Base-by-base conservation (phyloP, 1,139 yeast species). In the Magnusiomyces tetraspermus region DNA sequence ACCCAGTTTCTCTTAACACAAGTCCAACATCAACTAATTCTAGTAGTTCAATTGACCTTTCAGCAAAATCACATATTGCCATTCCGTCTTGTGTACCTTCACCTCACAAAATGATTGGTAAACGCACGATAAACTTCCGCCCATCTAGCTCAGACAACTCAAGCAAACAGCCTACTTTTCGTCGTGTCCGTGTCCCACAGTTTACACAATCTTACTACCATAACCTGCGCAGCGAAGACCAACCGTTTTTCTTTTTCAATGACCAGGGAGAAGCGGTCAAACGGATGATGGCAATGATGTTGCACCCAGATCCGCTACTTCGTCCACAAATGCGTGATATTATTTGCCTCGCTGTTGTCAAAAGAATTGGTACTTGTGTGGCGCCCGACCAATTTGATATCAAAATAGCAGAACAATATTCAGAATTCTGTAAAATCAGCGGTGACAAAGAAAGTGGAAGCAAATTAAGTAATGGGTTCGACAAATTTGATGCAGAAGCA, bases 311-410 rank as follows among this genome's bases (percentile, higher is more conserved):
- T 51, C 90, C 95, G 1, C 54, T 50, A 30, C 74, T 92, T 60
- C 75, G 96, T 67, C 83, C 87, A 51, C 83, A 80, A 30, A 86
- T 87, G 17, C 75, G 76, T 55, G 94, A 86, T 63, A 77, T 86
- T 40, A 70, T 86, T 50, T 30, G 28, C 11, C 28, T 46, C 13
- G 21, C 41, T 8, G 17, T 22, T 13, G 41, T 46, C n/a, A 19
- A 28, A n/a, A 21, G 21, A 11, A 33, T 46, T 23, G 22, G 22
- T 21, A 36, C 42, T 13, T 46, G 49, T 22, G 41, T 46, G 22
- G 42, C 30, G 17, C 31, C 42, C 3, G 49, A 46, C 23, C 42
- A 41, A 2, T 36, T 33, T 33, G 49, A 46, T 13, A 21, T 36
- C 24, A 38, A 38, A 24, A 38, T 38, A 19, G 42, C 42, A 3